phyloP scores from a whole-genome alignment of 805 yeast genomes.

The Pichia gijzeniarum region DNA sequence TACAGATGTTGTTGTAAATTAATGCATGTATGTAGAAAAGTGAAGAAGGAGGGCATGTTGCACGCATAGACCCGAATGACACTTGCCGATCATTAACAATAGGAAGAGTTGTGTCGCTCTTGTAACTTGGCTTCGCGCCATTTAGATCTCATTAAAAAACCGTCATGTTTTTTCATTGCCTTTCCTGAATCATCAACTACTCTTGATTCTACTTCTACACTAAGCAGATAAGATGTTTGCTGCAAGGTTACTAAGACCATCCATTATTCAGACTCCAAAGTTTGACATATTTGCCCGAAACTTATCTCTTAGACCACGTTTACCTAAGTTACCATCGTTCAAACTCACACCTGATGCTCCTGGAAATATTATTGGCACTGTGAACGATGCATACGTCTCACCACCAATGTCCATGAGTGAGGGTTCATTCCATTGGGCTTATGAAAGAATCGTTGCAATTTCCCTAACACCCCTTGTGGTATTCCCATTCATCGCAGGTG shows the following conservation, averaged over 20 bases:
- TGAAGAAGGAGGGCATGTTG: too few relatives aligned
- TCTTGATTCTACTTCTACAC: too few relatives aligned
- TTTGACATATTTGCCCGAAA: conserved; percentile 1
- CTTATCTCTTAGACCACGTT: conserved; percentile 21
- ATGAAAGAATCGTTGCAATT: conserved; percentile 66
- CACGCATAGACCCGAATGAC: too few relatives aligned
- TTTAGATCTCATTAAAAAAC: too few relatives aligned
- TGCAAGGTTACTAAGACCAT: conserved; percentile 7
- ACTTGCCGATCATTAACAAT: too few relatives aligned
- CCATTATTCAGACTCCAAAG: conserved; percentile 1
- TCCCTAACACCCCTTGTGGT: conserved; percentile 72
- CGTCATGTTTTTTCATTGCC: too few relatives aligned
- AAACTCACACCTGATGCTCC: conserved; percentile 75
- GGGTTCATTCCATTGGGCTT: conserved; percentile 93
- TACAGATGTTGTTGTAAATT: too few relatives aligned
- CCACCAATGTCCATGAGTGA: conserved; percentile 61
- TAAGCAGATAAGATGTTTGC: conserved; percentile 2
- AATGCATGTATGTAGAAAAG: too few relatives aligned
- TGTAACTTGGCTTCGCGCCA: too few relatives aligned
- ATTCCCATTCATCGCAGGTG: conserved; percentile 72
- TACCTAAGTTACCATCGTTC: conserved; percentile 26
- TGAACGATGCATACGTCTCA: conserved; percentile 74
- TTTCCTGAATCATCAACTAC: too few relatives aligned
- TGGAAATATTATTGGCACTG: conserved; percentile 87
- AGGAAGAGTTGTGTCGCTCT: too few relatives aligned